A percentile compares a stretch with the other conserved stretches of the same genome.
Conservation (phyloP, 495 filamentous ascomycete species). For the Physcia stellaris region DNA sequence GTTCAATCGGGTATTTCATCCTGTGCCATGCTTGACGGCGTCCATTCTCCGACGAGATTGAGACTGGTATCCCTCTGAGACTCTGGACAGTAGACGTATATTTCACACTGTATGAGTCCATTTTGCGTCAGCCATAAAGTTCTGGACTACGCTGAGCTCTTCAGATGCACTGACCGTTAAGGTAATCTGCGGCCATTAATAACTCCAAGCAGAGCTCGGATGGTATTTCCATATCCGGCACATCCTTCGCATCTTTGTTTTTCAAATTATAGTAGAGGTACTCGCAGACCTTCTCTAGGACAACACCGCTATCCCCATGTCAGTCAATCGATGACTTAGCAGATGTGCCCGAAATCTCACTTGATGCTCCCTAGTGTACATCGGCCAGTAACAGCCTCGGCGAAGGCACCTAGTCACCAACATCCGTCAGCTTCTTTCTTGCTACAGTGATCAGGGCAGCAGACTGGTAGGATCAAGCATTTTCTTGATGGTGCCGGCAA, state of each 20-base stretch:
- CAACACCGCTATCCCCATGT: conserved; percentile 43
- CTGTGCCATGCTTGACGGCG: too few species aligned
- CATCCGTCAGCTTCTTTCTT: too few species aligned
- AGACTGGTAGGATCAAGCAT: conserved; percentile 74
- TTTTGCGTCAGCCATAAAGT: too few species aligned
- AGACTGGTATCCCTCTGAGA: too few species aligned
- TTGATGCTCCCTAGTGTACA: neutral
- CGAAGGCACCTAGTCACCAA: neutral
- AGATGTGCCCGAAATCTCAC: too few species aligned
- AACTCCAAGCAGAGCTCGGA: conserved; percentile 66
- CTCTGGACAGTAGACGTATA: too few species aligned
- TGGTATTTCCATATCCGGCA: conserved; percentile 82
- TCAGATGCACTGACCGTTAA: conserved; percentile 28
- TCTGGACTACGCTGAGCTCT: too few species aligned
- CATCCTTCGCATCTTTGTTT: conserved; percentile 57
- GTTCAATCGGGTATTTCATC: too few species aligned
- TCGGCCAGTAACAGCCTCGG: neutral
- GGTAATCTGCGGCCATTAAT: conserved; percentile 69
- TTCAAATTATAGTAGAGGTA: conserved; percentile 86
- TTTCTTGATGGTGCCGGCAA: conserved; percentile 63
- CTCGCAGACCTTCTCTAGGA: conserved; percentile 83
- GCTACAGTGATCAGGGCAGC: conserved; percentile 17
- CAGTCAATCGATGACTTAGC: too few species aligned
- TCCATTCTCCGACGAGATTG: too few species aligned
- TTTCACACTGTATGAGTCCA: too few species aligned